Evolutionary conservation across 257 asterid species (phyloP), one percentile per base, ranked within the genome.

Genomic region (Perilla frutescens): DNA sequence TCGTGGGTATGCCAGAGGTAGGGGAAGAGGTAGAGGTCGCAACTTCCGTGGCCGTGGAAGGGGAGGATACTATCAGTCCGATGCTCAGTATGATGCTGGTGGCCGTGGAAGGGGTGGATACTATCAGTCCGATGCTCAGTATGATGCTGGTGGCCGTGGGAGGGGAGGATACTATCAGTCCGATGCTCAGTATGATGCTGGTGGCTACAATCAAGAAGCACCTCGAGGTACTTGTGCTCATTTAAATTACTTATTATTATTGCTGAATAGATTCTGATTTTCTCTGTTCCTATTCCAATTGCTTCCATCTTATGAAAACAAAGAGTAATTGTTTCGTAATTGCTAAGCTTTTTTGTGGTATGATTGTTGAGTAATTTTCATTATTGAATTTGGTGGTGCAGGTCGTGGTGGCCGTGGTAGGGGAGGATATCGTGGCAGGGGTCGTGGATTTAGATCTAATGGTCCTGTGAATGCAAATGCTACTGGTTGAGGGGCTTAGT

Each of bases 341-440:
- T 56, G 57, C 26, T 48, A 9, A 13, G 51, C 9, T 43, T 41
- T 20, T 57, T 29, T 74, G 29, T 8, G 13, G 6, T 29, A 20
- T 66, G 71, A 9, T 53, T 67, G 49, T 49, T 29, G 4, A 26
- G 48, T 72, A 7, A 44, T 11, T 41, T 14, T 31, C 3, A 32
- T 57, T 15, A 47, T 62, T 50, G 5, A 14, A 8, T 1, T 62
- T 49, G 59, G 43, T 40, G 71, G 37, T 51, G 82, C 83, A 91
- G 97, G 98, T 0, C 98, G 96, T 53, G 97, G 96, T 53, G 97
- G 94, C 31, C 93, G 96, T 76, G 92, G 93, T 3, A 80, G 96
- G 83, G 96, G 89, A 55, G 47, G 65, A 34, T 34, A 34, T 12
- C 96, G 96, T 76, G 96, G 94, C 8, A 76, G 92, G 80, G 98